A percentile compares a stretch with the other conserved stretches of the same genome.
Evolutionary conservation across 352 stramenopile species (phyloP).

Genomic region (Globisporangium paroecandrum): DNA sequence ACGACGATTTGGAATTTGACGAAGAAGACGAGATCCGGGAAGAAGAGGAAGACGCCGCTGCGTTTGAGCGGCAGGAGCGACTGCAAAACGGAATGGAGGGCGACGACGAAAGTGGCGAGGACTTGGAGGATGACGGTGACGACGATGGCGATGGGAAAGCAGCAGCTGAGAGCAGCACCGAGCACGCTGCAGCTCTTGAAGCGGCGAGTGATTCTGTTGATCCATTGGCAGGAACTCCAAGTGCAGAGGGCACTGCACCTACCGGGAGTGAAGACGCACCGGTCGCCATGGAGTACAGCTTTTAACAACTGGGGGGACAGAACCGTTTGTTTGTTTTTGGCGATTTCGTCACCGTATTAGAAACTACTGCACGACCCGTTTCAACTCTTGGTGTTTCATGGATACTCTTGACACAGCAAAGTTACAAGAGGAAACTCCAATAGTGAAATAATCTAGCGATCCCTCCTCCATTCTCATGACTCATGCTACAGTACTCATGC

Average conservation of each 20-base stretch:
- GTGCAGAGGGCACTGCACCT: not conserved
- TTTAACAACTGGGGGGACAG: not conserved
- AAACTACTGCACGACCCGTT: too few relatives aligned
- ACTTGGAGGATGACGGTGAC: slow-evolving; percentile 27
- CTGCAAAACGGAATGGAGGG: not conserved
- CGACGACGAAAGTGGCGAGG: slow-evolving; percentile 13
- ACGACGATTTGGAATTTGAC: slow-evolving; percentile 31
- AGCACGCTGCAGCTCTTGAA: not conserved
- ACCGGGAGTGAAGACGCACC: not conserved
- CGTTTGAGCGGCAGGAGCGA: slow-evolving; percentile 14
- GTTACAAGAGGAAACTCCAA: too few relatives aligned
- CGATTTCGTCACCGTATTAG: not conserved
- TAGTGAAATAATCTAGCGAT: too few relatives aligned
- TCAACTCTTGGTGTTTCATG: too few relatives aligned
- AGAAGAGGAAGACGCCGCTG: slow-evolving; percentile 9
- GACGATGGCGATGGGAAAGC: slow-evolving; percentile 22
- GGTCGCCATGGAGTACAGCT: slow-evolving; percentile 11
- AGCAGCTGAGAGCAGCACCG: not conserved
- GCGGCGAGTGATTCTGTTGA: not conserved
- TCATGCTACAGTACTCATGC: too few relatives aligned
- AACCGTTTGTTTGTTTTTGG: not conserved
- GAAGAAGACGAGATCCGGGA: slow-evolving; percentile 25
- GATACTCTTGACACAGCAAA: too few relatives aligned
- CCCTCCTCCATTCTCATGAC: too few relatives aligned
- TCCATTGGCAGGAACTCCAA: not conserved